Evolutionary conservation across 345 rosid species (phyloP).

Genomic region (Eucalyptus regnans): DNA sequence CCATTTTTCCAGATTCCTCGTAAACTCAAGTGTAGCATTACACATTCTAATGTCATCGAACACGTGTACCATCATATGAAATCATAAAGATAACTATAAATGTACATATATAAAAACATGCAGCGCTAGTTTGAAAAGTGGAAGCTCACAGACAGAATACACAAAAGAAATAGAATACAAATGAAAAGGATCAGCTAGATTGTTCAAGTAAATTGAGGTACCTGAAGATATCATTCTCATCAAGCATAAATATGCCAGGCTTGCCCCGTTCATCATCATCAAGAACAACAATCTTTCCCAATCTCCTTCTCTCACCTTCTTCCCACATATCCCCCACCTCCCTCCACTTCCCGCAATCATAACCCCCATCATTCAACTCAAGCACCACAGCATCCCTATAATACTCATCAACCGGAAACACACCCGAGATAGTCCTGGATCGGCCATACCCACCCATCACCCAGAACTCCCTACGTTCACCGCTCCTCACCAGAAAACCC

Average conservation of each 20-base stretch:
- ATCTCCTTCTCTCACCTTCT: slow-evolving; percentile 42
- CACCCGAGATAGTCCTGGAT: slow-evolving; percentile 65
- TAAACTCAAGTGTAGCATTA: neutral
- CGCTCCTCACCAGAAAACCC: slow-evolving; percentile 44
- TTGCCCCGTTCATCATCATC: slow-evolving; percentile 30
- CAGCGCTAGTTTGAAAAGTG: neutral
- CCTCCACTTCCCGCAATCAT: slow-evolving; percentile 46
- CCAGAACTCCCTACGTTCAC: slow-evolving; percentile 67
- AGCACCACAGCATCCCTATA: slow-evolving; percentile 73
- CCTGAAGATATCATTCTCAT: slow-evolving; percentile 54
- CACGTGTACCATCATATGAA: neutral
- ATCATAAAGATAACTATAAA: neutral
- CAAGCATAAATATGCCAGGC: slow-evolving; percentile 70
- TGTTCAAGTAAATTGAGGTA: neutral
- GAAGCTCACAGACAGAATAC: neutral
- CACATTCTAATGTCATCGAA: neutral
- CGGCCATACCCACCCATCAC: slow-evolving; percentile 95
- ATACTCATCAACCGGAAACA: slow-evolving; percentile 78
- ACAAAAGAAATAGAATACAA: neutral
- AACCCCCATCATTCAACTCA: slow-evolving; percentile 21
- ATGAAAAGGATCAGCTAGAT: neutral
- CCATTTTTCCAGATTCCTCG: neutral
- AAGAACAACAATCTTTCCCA: slow-evolving; percentile 64
- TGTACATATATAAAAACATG: neutral
- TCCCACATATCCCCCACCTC: slow-evolving; percentile 79